phyloP scores from a whole-genome alignment of 2,329 filamentous ascomycete species.

The Hymenoscyphus albidus region DNA sequence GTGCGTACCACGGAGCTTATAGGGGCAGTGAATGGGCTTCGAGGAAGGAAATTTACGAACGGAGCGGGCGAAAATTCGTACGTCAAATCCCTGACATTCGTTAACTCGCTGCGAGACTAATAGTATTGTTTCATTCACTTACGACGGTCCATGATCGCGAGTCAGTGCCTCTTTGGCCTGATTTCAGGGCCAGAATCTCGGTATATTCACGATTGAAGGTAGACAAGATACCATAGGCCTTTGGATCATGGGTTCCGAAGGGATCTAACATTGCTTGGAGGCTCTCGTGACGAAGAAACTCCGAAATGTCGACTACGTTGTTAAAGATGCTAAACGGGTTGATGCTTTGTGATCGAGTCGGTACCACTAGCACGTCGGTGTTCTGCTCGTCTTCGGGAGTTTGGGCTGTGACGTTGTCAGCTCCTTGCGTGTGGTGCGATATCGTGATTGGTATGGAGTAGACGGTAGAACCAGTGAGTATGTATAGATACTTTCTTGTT shows the following conservation, averaged over 20 bases:
- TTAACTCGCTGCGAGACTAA: constrained; percentile 4
- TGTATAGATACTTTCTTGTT: neutral
- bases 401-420: neutral
- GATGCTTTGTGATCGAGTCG: neutral
- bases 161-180: constrained; percentile 4
- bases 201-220: neutral
- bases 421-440: neutral
- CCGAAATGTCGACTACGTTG: neutral
- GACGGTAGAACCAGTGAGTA: neutral
- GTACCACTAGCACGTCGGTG: neutral
- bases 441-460: neutral
- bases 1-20: constrained; percentile 13
- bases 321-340: neutral
- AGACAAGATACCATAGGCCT: neutral
- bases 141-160: constrained; percentile 3
- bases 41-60: constrained; percentile 5
- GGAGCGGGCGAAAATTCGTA: constrained; percentile 14
- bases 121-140: neutral
- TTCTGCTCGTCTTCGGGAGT: neutral
- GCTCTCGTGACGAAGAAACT: neutral
- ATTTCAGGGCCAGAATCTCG: neutral
- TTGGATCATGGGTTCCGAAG: neutral
- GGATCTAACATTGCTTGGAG: neutral
- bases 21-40: constrained; percentile 6
- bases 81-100: constrained; percentile 14